phyloP scores from a whole-genome alignment of 2,329 filamentous ascomycete genomes.

The Aspergillus brasiliensis region DNA sequence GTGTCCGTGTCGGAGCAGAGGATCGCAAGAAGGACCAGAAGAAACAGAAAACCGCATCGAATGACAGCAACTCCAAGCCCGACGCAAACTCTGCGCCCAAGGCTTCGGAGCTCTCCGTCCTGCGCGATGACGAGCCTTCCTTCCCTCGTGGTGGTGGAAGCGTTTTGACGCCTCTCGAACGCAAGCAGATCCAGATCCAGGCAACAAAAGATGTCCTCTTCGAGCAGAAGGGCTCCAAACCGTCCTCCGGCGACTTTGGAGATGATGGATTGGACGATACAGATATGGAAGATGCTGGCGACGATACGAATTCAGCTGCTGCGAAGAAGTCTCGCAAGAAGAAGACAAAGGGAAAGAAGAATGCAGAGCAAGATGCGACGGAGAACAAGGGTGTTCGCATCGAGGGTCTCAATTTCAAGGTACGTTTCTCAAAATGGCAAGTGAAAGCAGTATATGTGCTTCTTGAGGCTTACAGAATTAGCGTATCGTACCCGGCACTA shows the following conservation, averaged over 20 bases:
- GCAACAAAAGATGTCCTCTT: slow-evolving; percentile 89
- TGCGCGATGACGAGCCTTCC: slow-evolving; percentile 77
- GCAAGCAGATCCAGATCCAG: slow-evolving; percentile 94
- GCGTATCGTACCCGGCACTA: slow-evolving; percentile 80
- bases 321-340: slow-evolving; percentile 44
- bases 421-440: slow-evolving; percentile 42
- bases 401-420: slow-evolving; percentile 88
- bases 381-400: slow-evolving; percentile 66
- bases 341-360: slow-evolving; percentile 51
- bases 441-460: background rate
- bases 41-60: slow-evolving; percentile 29
- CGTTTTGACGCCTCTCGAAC: slow-evolving; percentile 86
- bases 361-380: slow-evolving; percentile 52
- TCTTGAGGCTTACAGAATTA: slow-evolving; percentile 47
- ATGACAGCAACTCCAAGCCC: slow-evolving; percentile 14
- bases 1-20: slow-evolving; percentile 42
- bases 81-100: slow-evolving; percentile 27
- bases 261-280: slow-evolving; percentile 61
- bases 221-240: slow-evolving; percentile 69
- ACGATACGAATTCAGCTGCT: slow-evolving; percentile 37
- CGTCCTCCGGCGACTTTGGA: slow-evolving; percentile 51
- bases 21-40: slow-evolving; percentile 38
- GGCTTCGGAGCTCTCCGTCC: slow-evolving; percentile 44
- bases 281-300: slow-evolving; percentile 52
- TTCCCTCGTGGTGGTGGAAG: slow-evolving; percentile 93